phyloP scores from a whole-genome alignment of 768 basidiomycete species.

The Lepiota venenata region DNA sequence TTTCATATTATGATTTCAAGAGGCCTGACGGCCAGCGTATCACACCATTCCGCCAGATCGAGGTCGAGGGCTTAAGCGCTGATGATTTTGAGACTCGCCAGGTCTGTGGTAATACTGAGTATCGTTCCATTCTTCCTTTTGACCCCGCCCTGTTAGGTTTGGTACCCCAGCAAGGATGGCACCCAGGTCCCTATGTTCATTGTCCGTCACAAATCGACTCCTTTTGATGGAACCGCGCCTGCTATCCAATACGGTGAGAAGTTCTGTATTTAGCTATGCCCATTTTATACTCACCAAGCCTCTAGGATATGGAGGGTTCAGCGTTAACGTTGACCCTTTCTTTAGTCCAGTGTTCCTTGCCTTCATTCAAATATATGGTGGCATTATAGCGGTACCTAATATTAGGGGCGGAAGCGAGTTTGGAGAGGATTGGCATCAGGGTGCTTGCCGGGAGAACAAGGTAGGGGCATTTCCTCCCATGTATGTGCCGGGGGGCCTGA shows the following conservation, averaged over 20 bases:
- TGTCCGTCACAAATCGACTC: conserved; percentile 68
- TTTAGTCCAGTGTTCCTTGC: conserved; percentile 73
- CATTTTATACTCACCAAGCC: neutral
- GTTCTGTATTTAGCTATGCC: neutral
- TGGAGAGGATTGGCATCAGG: conserved; percentile 83
- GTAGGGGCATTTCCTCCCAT: conserved; percentile 26
- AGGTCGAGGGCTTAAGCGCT: conserved; percentile 56
- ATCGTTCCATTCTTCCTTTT: neutral
- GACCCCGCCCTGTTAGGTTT: conserved; percentile 42
- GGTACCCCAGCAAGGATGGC: conserved; percentile 78
- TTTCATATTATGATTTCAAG: conserved; percentile 63
- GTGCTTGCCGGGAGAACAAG: conserved; percentile 68
- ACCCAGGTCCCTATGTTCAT: conserved; percentile 85
- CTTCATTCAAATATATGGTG: conserved; percentile 68
- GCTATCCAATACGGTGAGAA: conserved; percentile 69
- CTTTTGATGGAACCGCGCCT: conserved; percentile 71
- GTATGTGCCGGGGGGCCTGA: neutral
- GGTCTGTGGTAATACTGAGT: conserved; percentile 24
- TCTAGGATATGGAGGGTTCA: conserved; percentile 80
- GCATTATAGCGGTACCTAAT: conserved; percentile 55
- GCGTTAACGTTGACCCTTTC: conserved; percentile 64
- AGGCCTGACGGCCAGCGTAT: conserved; percentile 46
- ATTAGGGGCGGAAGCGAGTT: conserved; percentile 76
- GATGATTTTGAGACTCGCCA: conserved; percentile 72
- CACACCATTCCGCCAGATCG: conserved; percentile 54